Percentiles rank a stretch among this genome's conserved stretches.
phyloP scores from a whole-genome alignment of 176 grass and related monocot genomes.

The Oryza nivara region DNA sequence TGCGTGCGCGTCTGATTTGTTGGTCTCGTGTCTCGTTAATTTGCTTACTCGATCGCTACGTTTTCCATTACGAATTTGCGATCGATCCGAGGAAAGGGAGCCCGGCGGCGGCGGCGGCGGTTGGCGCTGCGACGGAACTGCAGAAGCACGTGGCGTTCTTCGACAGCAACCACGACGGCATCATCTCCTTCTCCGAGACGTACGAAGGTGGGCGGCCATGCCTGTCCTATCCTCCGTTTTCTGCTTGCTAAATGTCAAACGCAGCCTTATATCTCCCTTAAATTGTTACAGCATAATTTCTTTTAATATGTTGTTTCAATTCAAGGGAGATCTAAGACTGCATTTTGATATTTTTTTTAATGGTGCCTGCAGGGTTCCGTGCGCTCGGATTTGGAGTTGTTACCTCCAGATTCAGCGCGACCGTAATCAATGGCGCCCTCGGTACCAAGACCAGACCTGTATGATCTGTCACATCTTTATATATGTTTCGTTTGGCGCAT shows the following conservation, averaged over 20 bases:
- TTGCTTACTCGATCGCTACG: background rate
- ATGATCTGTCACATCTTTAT: background rate
- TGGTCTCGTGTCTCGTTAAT: no score
- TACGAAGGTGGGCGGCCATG: slow-evolving; percentile 49
- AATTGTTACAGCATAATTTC: no score
- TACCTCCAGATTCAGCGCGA: slow-evolving; percentile 9
- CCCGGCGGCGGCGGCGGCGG: background rate
- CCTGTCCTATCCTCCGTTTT: background rate
- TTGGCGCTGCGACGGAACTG: slow-evolving; percentile 47
- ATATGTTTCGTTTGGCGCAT: background rate
- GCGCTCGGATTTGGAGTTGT: slow-evolving; percentile 40
- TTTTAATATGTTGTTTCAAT: background rate
- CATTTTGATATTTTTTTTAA: background rate
- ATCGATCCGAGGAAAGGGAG: background rate
- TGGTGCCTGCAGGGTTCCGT: slow-evolving; percentile 40
- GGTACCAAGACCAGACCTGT: slow-evolving; percentile 61
- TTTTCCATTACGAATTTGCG: background rate
- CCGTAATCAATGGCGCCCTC: slow-evolving; percentile 50
- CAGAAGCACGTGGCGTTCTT: slow-evolving; percentile 84
- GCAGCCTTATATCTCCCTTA: no score
- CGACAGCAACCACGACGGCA: slow-evolving; percentile 68
- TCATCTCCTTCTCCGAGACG: slow-evolving; percentile 76
- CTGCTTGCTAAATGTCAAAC: background rate
- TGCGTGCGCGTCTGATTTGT: no score
- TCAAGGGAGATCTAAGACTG: background rate